Base-by-base conservation (phyloP, 2,329 filamentous ascomycete species). In the Annulohypoxylon truncatum region DNA sequence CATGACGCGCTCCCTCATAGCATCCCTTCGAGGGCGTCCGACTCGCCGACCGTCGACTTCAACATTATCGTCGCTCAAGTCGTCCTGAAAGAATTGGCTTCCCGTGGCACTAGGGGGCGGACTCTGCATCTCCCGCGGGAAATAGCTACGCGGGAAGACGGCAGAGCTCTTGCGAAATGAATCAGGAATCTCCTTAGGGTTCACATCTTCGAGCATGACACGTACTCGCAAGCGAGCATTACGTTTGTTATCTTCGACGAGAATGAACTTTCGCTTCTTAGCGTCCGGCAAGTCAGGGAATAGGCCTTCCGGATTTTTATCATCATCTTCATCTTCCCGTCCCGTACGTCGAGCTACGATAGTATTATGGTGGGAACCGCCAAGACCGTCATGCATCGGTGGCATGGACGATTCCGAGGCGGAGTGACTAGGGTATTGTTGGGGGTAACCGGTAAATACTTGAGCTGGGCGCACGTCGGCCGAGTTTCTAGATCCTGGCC, bases 111-210 rank as follows among this genome's bases (percentile, higher is more conserved):
- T 92, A 0, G 92, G 90, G 10, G 93, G 91, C 6, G 92, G 92
- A 64, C 90, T 92, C 75, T 95, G 93, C 93, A 97, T 97, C 81
- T 97, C 93, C 44, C 93, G 89, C 0, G 94, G 93, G 77, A 96
- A 97, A 81, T 95, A 98, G 61, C 92, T 94, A 50, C 94, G 91
- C 7, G 94, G 95, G 75, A 90, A 98, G 1, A 98, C 94, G 8
- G 92, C 93, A 73, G 95, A 95, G 59, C 88, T 89, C 80, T 94
- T 94, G 71, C 95, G 92, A 82, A 97, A 97, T 13, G 93, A 96
- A 78, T 98, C 95, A 1, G 95, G 95, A 76, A 98, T 97, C 79
- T 98, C 95, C 75, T 94, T 91, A 82, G 96, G 96, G 77, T 97
- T 92, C 72, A 97, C 94, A 46, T 90, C 90, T 76, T 97, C 93